Evolutionary conservation across 106 monocot species (phyloP).

Genomic region (Cymbidium sinense): DNA sequence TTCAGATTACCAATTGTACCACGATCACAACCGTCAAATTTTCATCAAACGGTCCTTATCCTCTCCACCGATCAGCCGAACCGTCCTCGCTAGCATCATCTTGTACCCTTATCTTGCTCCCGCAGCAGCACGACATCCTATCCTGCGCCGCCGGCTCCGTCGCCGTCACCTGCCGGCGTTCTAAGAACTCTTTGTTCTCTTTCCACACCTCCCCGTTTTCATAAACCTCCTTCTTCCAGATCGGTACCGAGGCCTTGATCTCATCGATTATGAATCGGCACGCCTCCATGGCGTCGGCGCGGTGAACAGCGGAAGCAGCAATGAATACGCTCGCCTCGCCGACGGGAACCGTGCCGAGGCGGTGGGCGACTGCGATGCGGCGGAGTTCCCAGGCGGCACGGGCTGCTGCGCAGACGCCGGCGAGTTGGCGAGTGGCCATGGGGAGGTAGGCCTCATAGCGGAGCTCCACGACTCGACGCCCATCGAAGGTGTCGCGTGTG

Average conservation of each 20-base stretch:
- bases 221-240: slow-evolving; percentile 98
- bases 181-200: slow-evolving; percentile 83
- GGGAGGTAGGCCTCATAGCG: slow-evolving; percentile 84
- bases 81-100: not conserved
- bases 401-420: slow-evolving; percentile 33
- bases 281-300: slow-evolving; percentile 68
- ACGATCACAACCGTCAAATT: not conserved
- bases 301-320: slow-evolving; percentile 69
- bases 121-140: slow-evolving; percentile 10
- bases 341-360: slow-evolving; percentile 53
- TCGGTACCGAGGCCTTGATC: slow-evolving; percentile 82
- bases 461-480: slow-evolving; percentile 66
- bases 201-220: slow-evolving; percentile 93
- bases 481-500: slow-evolving; percentile 82
- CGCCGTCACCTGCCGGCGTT: slow-evolving; percentile 14
- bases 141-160: slow-evolving; percentile 5
- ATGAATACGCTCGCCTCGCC: slow-evolving; percentile 90
- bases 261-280: slow-evolving; percentile 86
- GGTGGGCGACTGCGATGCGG: slow-evolving; percentile 57
- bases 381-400: slow-evolving; percentile 31
- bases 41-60: not conserved
- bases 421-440: slow-evolving; percentile 64
- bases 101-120: slow-evolving; percentile 23
- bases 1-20: not conserved
- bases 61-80: not conserved